These are phyloP conservation scores for Fimicolochytrium jonesii DNA, from an alignment of 192 early-diverging fungal genomes.

Conservation along the genomic window DNA sequence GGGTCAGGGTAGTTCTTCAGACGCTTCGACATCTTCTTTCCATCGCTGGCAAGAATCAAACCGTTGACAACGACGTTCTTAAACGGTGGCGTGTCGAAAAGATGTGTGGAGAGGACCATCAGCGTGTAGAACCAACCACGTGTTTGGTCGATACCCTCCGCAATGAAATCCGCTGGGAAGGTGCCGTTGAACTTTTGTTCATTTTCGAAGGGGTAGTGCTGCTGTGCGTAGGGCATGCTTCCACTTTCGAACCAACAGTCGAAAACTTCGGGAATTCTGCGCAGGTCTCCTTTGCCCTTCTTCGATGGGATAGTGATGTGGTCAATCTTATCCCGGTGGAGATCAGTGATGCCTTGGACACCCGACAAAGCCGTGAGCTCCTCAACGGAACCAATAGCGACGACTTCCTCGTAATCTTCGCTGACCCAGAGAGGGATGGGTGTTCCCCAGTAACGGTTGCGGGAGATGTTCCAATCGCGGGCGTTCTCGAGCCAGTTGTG, in stretches of 20 bases:
- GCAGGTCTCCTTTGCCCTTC: constrained; percentile 76
- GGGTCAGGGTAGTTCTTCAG: constrained; percentile 99
- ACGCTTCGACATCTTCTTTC: constrained; percentile 99
- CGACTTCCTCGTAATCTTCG: constrained; percentile 85
- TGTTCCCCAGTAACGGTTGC: constrained; percentile 99
- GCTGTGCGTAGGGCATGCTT: constrained; percentile 98
- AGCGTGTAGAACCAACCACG: constrained; percentile 99
- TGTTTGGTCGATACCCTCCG: constrained; percentile 99
- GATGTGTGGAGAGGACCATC: constrained; percentile 90
- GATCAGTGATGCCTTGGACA: constrained; percentile 71
- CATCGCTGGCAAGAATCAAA: constrained; percentile 91
- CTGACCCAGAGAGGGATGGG: constrained; percentile 97
- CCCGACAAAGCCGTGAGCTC: constrained; percentile 90
- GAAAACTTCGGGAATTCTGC: constrained; percentile 92
- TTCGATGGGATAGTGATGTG: constrained; percentile 94
- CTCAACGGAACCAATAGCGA: constrained; percentile 85
- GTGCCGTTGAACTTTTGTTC: constrained; percentile 74
- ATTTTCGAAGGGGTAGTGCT: constrained; percentile 99
- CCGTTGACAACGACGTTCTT: constrained; percentile 98
- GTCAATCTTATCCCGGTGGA: constrained; percentile 96
- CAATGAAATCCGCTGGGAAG: constrained; percentile 99
- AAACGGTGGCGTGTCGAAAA: constrained; percentile 92
- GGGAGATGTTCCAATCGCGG: constrained; percentile 97
- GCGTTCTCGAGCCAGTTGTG: constrained; percentile 94
- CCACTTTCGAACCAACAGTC: constrained; percentile 99